Base-by-base conservation (phyloP, 257 asterid genomes). In the Leptodermis oblonga region DNA sequence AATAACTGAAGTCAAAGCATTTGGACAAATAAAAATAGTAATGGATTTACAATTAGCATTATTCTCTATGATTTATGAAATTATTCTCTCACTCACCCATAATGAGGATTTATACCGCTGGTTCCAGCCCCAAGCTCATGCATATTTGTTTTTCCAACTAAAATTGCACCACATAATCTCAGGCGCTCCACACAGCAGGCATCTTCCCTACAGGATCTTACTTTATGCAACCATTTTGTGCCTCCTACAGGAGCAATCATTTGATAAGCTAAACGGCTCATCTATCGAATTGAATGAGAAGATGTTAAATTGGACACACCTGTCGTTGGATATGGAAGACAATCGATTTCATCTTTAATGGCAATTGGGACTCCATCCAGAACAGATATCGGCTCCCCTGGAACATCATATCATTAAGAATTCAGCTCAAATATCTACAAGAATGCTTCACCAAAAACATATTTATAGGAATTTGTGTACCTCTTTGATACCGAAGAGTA, bases 91-190 rank as follows among this genome's bases (percentile, higher is more conserved):
- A 20, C 55, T 23, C 83, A 92, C 98, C 98, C 98, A 26, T 92
- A 81, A 77, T 92, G 98, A 73, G 98, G 98, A 84, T 92, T 92
- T 52, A 92, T 90, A 45, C 98, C 97, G 58, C 98, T 92, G 34
- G 92, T 81, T 72, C 98, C 98, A 39, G 96, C 96, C 70, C 98
- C 98, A 53, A 92, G 95, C 79, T 92, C 98, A 54, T 92, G 98
- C 98, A 92, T 92, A 60, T 90, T 92, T 25, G 98, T 88, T 70
- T 92, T 92, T n/a, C 98, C 98, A 1, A 90, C 86, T 17, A 90
- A 71, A 49, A 92, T 71, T 71, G 98, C 95, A 41, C 98, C 98
- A 62, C 98, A 92, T 61, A 71, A 71, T n/a, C 98, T 73, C 56
- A 92, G 82, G 15, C 93, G 88, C 48, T 73, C 80, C 51, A 92